phyloP scores from a whole-genome alignment of 257 asterid species.

The Henckelia pumila region DNA sequence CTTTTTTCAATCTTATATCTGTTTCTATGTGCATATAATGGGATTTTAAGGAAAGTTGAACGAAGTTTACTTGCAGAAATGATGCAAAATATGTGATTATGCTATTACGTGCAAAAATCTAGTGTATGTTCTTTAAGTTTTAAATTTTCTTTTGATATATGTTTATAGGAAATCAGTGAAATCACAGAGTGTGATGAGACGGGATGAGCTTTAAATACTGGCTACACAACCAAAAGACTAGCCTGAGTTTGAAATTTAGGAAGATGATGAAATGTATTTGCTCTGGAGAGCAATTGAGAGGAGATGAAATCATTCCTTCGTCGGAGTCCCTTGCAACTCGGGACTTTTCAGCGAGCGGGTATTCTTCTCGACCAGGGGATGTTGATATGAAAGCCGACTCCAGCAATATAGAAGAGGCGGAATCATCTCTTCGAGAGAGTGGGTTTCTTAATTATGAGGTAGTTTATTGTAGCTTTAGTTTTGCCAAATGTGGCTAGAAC shows the following conservation, averaged over 20 bases:
- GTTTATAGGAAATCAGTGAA: constrained; percentile 32
- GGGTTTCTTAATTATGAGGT: constrained; percentile 92
- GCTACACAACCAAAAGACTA: constrained; percentile 53
- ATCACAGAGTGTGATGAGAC: constrained; percentile 42
- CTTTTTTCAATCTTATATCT: not conserved
- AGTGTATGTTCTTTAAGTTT: not conserved
- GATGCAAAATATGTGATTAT: not conserved
- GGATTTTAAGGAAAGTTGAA: not conserved
- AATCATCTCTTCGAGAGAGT: constrained; percentile 87
- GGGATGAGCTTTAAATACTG: constrained; percentile 81
- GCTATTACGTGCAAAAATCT: not conserved
- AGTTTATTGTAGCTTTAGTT: constrained; percentile 13
- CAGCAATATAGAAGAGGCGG: constrained; percentile 94
- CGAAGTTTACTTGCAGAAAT: not conserved
- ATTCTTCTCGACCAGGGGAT: constrained; percentile 79
- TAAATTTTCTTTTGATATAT: constrained; percentile 3
- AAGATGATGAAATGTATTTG: constrained; percentile 97
- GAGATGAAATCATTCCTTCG: constrained; percentile 68
- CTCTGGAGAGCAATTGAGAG: constrained; percentile 76
- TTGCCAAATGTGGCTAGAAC: not conserved
- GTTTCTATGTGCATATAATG: not conserved
- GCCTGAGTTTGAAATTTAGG: constrained; percentile 39
- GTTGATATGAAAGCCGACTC: constrained; percentile 57
- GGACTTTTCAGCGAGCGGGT: constrained; percentile 89
- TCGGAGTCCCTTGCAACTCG: constrained; percentile 92